Percentiles rank a stretch among this genome's conserved stretches.
Evolutionary conservation across 2,329 filamentous ascomycete species (phyloP).

Genomic region (Xylaria sp.): DNA sequence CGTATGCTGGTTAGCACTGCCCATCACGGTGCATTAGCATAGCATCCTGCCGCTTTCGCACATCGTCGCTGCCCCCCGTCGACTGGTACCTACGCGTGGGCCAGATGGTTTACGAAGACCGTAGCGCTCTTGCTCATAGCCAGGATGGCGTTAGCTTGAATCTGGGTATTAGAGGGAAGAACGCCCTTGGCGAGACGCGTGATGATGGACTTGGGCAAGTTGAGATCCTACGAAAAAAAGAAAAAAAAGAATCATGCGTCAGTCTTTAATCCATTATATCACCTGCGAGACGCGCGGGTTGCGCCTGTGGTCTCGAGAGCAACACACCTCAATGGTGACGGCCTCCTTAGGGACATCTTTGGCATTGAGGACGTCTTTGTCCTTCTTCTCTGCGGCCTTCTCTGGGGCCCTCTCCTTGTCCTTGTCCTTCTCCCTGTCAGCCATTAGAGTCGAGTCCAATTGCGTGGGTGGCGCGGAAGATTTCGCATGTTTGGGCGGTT

Average conservation of each 20-base stretch:
- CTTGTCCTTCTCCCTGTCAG: conserved; percentile 34
- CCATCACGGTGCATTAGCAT: neutral
- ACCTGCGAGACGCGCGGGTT: neutral
- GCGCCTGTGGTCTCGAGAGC: neutral
- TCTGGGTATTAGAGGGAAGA: conserved; percentile 73
- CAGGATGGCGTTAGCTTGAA: conserved; percentile 74
- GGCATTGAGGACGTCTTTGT: conserved; percentile 31
- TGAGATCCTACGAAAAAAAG: conserved; percentile 54
- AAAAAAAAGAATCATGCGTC: conserved; percentile 1
- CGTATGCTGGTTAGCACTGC: conserved; percentile 69
- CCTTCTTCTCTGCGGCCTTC: conserved; percentile 32
- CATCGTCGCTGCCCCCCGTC: neutral
- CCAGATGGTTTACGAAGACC: conserved; percentile 77
- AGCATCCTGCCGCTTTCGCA: neutral
- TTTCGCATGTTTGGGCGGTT: conserved; percentile 21
- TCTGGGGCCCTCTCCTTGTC: conserved; percentile 25
- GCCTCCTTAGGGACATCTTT: conserved; percentile 25
- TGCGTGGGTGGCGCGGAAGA: conserved; percentile 20
- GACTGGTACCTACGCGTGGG: conserved; percentile 57
- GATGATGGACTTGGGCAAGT: conserved; percentile 74
- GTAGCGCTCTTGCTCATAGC: conserved; percentile 78
- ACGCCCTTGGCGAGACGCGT: conserved; percentile 75
- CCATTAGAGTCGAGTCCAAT: conserved; percentile 27
- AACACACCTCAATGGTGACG: conserved; percentile 49
- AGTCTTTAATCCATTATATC: conserved; percentile 5